Evolutionary conservation across 1,284 basidiomycete species (phyloP).

Genomic region (Boletus sp.): DNA sequence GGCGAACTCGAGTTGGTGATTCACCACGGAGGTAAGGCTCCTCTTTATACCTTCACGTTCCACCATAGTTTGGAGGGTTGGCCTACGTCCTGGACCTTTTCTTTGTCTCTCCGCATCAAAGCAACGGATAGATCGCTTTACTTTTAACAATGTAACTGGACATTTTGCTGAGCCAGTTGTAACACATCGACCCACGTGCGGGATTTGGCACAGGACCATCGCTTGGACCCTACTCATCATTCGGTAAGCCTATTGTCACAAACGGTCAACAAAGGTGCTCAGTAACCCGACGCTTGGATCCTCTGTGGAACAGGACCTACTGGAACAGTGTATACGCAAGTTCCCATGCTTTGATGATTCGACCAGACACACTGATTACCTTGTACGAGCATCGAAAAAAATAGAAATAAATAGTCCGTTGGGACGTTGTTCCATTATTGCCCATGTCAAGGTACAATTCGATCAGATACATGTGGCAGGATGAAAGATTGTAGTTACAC

Average conservation of each 20-base stretch:
- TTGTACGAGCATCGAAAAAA: too few species aligned
- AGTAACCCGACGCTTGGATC: too few species aligned
- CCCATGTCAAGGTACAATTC: too few species aligned
- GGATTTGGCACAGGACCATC: neutral
- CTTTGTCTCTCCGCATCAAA: slow-evolving; percentile 3
- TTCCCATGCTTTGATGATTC: too few species aligned
- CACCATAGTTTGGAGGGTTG: neutral
- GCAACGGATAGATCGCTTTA: neutral
- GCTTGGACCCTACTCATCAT: neutral
- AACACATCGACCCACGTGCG: neutral
- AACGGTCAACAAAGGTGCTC: neutral
- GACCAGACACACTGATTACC: too few species aligned
- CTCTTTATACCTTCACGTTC: slow-evolving; percentile 15
- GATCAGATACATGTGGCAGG: too few species aligned
- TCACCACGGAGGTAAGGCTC: neutral
- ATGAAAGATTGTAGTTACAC: too few species aligned
- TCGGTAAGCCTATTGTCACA: neutral
- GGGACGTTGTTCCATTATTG: too few species aligned
- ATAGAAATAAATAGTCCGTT: too few species aligned
- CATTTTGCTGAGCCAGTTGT: neutral
- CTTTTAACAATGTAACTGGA: neutral
- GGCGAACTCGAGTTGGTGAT: neutral
- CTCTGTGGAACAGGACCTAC: too few species aligned
- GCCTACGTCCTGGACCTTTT: neutral
- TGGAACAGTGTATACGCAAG: too few species aligned